Conservation (phyloP, 2,329 filamentous ascomycete genomes). For the Diaporthe capsici region DNA sequence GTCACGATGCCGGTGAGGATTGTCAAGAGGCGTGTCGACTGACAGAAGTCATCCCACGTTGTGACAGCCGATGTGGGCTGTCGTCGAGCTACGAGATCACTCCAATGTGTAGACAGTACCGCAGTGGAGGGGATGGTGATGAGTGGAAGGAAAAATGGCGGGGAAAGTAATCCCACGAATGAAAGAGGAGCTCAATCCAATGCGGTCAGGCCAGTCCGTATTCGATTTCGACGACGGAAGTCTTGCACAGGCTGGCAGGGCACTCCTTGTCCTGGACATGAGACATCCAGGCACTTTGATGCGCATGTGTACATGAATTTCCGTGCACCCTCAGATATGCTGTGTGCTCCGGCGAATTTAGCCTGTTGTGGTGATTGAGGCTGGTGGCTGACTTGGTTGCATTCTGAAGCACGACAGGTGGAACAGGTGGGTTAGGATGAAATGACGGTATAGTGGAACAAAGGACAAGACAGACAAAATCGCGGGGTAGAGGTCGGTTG, state of each 20-base stretch:
- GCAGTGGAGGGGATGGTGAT: neutral
- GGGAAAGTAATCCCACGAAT: slow-evolving; percentile 39
- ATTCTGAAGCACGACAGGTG: slow-evolving; percentile 4
- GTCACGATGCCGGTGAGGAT: neutral
- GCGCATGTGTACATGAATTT: neutral
- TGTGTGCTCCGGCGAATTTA: slow-evolving; percentile 26
- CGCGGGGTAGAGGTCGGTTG: slow-evolving; percentile 22
- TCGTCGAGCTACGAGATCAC: slow-evolving; percentile 3
- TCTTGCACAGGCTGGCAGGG: neutral
- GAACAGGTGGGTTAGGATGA: neutral
- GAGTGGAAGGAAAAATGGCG: slow-evolving; percentile 38
- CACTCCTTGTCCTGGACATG: neutral
- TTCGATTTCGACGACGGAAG: neutral
- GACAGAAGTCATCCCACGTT: slow-evolving; percentile 16
- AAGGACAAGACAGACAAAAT: neutral
- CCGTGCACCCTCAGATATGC: neutral
- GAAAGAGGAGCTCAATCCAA: neutral
- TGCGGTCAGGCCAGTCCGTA: slow-evolving; percentile 2
- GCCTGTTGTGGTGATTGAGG: slow-evolving; percentile 28
- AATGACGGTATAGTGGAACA: neutral
- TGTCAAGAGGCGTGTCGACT: slow-evolving; percentile 6
- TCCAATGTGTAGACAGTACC: neutral
- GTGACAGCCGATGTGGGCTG: neutral
- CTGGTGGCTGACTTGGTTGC: slow-evolving; percentile 28
- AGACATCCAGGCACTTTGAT: neutral